phyloP scores from a whole-genome alignment of 805 yeast genomes.

The Tanozyma kutaoensis region DNA sequence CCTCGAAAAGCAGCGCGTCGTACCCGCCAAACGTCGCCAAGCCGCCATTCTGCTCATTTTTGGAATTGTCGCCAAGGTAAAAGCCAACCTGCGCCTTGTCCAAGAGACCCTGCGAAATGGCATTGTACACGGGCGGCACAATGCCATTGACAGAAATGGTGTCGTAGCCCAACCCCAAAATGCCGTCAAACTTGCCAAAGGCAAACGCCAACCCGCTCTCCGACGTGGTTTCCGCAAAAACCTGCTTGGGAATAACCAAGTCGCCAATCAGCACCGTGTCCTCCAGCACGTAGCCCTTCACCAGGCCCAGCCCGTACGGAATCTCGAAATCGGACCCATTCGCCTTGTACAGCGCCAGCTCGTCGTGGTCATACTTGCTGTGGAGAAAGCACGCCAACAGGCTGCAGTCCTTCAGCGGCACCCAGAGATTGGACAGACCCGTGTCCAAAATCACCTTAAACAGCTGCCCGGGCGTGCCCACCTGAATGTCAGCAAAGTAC shows the following conservation, averaged over 20 bases:
- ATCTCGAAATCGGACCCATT: slow-evolving; percentile 82
- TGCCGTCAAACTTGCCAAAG: slow-evolving; percentile 97
- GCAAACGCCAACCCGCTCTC: slow-evolving; percentile 98
- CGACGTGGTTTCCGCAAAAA: slow-evolving; percentile 91
- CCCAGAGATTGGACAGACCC: slow-evolving; percentile 96
- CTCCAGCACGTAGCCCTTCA: slow-evolving; percentile 86
- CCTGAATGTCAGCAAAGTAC: slow-evolving; percentile 78
- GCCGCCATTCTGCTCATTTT: slow-evolving; percentile 66
- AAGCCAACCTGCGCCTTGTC: slow-evolving; percentile 83
- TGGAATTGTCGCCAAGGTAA: slow-evolving; percentile 64
- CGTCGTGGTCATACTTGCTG: slow-evolving; percentile 73
- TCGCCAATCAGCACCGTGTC: slow-evolving; percentile 77
- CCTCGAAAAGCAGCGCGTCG: slow-evolving; percentile 62
- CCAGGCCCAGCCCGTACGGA: slow-evolving; percentile 84
- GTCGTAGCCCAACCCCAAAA: slow-evolving; percentile 88
- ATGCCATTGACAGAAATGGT: slow-evolving; percentile 79
- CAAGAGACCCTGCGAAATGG: slow-evolving; percentile 65
- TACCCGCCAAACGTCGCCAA: slow-evolving; percentile 92
- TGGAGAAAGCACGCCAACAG: slow-evolving; percentile 95
- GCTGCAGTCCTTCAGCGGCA: slow-evolving; percentile 79
- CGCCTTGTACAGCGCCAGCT: slow-evolving; percentile 72
- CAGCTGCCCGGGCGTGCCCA: slow-evolving; percentile 89
- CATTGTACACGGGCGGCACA: slow-evolving; percentile 91
- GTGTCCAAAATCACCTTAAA: slow-evolving; percentile 94
- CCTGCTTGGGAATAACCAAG: slow-evolving; percentile 75